These are phyloP conservation scores for Aegilops bicornis DNA, from an alignment of 176 grass and related monocot genomes.

Conservation along the genomic window DNA sequence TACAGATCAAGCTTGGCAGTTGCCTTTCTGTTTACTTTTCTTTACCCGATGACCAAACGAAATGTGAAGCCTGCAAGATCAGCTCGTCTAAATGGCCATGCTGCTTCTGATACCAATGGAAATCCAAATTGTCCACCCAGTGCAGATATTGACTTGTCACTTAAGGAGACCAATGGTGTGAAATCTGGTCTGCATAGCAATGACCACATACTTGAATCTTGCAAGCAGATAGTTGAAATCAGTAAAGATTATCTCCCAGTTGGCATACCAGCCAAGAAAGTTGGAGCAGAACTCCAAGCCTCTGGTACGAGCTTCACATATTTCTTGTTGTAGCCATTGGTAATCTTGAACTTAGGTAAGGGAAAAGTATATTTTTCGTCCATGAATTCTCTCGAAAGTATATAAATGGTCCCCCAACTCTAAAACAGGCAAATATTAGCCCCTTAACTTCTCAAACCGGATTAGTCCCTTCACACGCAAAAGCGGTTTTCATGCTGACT, in stretches of 20 bases:
- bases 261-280: constrained; percentile 82
- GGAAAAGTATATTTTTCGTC: too few species aligned
- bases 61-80: constrained; percentile 37
- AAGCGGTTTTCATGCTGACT: background rate
- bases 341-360: background rate
- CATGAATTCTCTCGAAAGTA: too few species aligned
- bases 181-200: constrained; percentile 31
- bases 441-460: background rate
- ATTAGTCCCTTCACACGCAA: background rate
- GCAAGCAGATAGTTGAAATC: constrained; percentile 56
- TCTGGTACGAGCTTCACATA: constrained; percentile 51
- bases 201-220: constrained; percentile 48
- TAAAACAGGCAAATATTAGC: too few species aligned
- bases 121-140: constrained; percentile 23
- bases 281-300: constrained; percentile 89
- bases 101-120: constrained; percentile 29
- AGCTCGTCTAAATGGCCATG: background rate
- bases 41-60: constrained; percentile 46
- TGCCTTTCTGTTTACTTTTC: constrained; percentile 86
- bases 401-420: too few species aligned
- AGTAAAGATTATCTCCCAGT: constrained; percentile 68
- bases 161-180: constrained; percentile 22
- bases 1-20: constrained; percentile 84
- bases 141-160: constrained; percentile 28
- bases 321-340: background rate